phyloP scores from a whole-genome alignment of 495 filamentous ascomycete genomes.

The Penicillium egyptiacum region DNA sequence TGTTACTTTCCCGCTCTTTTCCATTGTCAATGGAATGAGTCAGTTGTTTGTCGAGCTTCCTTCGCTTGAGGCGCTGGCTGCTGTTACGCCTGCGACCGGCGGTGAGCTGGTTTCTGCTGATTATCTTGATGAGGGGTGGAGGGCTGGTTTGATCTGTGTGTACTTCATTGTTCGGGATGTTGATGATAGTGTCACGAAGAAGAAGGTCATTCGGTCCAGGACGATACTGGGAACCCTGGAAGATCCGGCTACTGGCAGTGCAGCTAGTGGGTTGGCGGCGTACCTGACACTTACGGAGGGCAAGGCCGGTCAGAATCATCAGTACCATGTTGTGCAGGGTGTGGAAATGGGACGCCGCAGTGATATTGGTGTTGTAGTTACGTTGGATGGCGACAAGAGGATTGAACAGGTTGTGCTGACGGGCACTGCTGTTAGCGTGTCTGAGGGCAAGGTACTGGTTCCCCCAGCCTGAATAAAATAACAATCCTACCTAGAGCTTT shows the following conservation, averaged over 20 bases:
- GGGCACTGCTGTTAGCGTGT: slow-evolving; percentile 58
- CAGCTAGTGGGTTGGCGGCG: slow-evolving; percentile 57
- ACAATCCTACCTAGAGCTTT: background rate
- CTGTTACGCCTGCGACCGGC: slow-evolving; percentile 27
- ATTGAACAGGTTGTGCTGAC: slow-evolving; percentile 55
- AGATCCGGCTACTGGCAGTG: slow-evolving; percentile 72
- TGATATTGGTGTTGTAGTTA: slow-evolving; percentile 53
- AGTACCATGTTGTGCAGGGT: slow-evolving; percentile 64
- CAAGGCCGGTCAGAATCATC: slow-evolving; percentile 25
- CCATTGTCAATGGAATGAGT: slow-evolving; percentile 61
- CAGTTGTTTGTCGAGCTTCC: slow-evolving; percentile 61
- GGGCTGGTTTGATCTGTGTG: slow-evolving; percentile 46
- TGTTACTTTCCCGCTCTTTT: slow-evolving; percentile 31
- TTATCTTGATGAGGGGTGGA: slow-evolving; percentile 62
- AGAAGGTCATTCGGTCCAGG: slow-evolving; percentile 35
- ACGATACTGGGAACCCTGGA: slow-evolving; percentile 59
- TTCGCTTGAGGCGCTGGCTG: slow-evolving; percentile 36
- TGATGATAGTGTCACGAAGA: slow-evolving; percentile 27
- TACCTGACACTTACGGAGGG: slow-evolving; percentile 54
- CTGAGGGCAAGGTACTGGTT: slow-evolving; percentile 48
- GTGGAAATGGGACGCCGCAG: slow-evolving; percentile 77
- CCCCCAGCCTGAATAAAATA: slow-evolving; percentile 17
- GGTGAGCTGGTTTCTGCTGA: slow-evolving; percentile 20
- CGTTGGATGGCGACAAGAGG: slow-evolving; percentile 27
- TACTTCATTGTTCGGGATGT: slow-evolving; percentile 60